Evolutionary conservation across 257 asterid genomes (phyloP).

Genomic region (Leonotis leonurus): DNA sequence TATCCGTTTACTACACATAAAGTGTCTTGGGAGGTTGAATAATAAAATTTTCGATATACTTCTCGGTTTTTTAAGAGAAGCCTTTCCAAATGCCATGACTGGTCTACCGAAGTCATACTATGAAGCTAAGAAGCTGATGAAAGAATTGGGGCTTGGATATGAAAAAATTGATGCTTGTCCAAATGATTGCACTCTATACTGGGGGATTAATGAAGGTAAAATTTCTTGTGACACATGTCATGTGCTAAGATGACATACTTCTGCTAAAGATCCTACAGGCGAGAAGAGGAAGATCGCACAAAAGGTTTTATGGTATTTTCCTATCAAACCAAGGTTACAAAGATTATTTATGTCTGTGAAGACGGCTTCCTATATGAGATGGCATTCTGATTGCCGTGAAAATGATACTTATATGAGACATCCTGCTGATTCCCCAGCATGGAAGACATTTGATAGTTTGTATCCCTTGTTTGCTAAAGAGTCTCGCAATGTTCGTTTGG

Average conservation of each 20-base stretch:
- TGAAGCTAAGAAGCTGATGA: not conserved
- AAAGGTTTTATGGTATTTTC: not conserved
- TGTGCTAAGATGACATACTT: not conserved
- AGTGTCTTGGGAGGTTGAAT: no score
- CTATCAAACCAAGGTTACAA: not conserved
- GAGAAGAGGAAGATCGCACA: not conserved
- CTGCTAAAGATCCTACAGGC: not conserved
- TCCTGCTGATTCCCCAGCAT: not conserved
- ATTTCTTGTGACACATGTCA: not conserved
- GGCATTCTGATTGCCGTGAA: not conserved
- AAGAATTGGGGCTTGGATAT: no score
- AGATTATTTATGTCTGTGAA: not conserved
- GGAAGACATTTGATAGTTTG: not conserved
- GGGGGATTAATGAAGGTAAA: not conserved
- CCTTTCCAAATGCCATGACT: not conserved
- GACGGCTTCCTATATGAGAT: not conserved
- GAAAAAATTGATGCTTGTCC: not conserved
- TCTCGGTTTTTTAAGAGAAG: no score
- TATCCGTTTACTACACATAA: no score
- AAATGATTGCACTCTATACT: not conserved
- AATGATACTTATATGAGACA: not conserved
- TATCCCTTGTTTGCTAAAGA: not conserved
- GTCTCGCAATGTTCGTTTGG: not conserved
- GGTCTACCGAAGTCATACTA: not conserved
- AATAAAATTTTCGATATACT: no score